Conservation (phyloP, 2,329 filamentous ascomycete species). For the Acrodontium crateriforme region DNA sequence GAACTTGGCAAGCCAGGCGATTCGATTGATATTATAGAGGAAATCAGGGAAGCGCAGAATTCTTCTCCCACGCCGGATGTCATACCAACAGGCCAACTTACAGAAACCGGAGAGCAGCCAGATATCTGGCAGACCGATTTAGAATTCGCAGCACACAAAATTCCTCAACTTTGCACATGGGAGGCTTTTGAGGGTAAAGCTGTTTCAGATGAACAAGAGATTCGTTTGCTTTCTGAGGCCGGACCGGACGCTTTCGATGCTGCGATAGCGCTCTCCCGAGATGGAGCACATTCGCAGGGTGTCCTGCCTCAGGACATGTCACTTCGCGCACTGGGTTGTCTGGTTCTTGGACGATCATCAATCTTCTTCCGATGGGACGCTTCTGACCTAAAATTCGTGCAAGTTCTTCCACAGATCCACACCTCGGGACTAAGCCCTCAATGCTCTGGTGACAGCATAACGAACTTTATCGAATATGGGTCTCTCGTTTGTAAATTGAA, state of each 20-base stretch:
- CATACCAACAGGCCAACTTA: too few species aligned
- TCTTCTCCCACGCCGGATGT: too few species aligned
- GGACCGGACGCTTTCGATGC: slow-evolving; percentile 54
- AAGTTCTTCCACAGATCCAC: slow-evolving; percentile 29
- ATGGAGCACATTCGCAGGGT: slow-evolving; percentile 13
- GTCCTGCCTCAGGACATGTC: slow-evolving; percentile 25
- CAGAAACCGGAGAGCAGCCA: too few species aligned
- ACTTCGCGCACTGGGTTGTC: slow-evolving; percentile 43
- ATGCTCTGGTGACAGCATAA: slow-evolving; percentile 38
- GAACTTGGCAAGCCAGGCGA: too few species aligned
- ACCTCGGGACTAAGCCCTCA: slow-evolving; percentile 38
- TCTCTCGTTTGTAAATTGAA: slow-evolving; percentile 14
- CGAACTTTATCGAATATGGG: slow-evolving; percentile 28
- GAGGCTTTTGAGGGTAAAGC: slow-evolving; percentile 39
- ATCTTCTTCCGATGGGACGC: slow-evolving; percentile 53
- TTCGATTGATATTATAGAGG: too few species aligned
- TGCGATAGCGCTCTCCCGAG: slow-evolving; percentile 34
- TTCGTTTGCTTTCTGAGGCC: slow-evolving; percentile 53
- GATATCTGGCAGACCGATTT: slow-evolving; percentile 28
- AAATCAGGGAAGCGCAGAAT: too few species aligned
- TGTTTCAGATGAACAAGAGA: slow-evolving; percentile 25
- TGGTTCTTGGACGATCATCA: slow-evolving; percentile 59
- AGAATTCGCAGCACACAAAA: slow-evolving; percentile 18
- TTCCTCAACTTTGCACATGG: slow-evolving; percentile 48
- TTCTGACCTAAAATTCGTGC: slow-evolving; percentile 38